These are phyloP conservation scores for Calonectria montana DNA, from an alignment of 2,329 filamentous ascomycete species.

Conservation along the genomic window DNA sequence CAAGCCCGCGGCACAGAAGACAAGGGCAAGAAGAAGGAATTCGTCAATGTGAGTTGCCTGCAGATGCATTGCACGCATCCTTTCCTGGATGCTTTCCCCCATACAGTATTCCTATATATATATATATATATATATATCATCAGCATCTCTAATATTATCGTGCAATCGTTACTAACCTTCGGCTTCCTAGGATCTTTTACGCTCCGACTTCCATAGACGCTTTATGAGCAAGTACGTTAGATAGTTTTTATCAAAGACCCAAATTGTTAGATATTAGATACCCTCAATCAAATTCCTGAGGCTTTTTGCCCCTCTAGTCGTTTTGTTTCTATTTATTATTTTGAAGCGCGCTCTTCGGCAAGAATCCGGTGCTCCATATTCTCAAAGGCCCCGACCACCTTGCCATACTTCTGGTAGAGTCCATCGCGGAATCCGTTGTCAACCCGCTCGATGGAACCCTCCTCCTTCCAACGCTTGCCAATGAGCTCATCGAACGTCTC, in stretches of 20 bases:
- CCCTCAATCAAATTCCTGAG: slow-evolving; percentile 34
- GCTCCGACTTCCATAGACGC: slow-evolving; percentile 96
- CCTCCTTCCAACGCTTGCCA: slow-evolving; percentile 85
- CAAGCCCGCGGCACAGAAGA: slow-evolving; percentile 96
- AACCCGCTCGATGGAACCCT: slow-evolving; percentile 83
- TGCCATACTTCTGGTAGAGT: slow-evolving; percentile 81
- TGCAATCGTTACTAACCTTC: slow-evolving; percentile 39
- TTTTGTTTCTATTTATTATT: slow-evolving; percentile 6
- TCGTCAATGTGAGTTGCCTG: slow-evolving; percentile 82
- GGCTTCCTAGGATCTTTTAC: slow-evolving; percentile 76
- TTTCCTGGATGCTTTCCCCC: not conserved
- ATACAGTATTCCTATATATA: not conserved
- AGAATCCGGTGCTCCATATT: slow-evolving; percentile 78
- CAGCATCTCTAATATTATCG: not conserved
- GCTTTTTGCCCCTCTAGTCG: slow-evolving; percentile 19
- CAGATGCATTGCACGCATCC: slow-evolving; percentile 8
- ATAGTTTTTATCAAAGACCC: slow-evolving; percentile 47
- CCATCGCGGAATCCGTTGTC: slow-evolving; percentile 82
- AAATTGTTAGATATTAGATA: slow-evolving; percentile 43
- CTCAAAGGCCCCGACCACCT: slow-evolving; percentile 80
- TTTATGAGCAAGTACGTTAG: slow-evolving; percentile 85
- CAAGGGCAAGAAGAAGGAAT: slow-evolving; percentile 88
- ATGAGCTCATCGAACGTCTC: slow-evolving; percentile 93
- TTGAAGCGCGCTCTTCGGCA: slow-evolving; percentile 42
- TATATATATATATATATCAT: not conserved